Base-by-base conservation (phyloP, 495 filamentous ascomycete genomes). In the Penicillium lividum region DNA sequence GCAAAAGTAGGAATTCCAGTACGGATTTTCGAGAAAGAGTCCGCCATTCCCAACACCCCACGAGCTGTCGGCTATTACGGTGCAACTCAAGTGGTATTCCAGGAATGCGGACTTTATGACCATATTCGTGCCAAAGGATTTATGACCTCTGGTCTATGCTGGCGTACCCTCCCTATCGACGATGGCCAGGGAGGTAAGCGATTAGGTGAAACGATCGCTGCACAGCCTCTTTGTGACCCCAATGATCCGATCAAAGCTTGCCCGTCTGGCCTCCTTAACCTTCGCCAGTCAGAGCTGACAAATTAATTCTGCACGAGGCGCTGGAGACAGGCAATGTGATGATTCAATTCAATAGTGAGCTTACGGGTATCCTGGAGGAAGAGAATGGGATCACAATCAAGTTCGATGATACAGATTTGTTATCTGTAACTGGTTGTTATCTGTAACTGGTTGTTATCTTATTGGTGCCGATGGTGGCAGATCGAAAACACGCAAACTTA, bases 381-480 rank as follows among this genome's bases (percentile, higher is more conserved):
- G 44, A 47, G 4, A 22, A 13, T 4, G 28, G 10, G 8, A 22
- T 47, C 11, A 27, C 44, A 8, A 47, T 47, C 8, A 13, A 25
- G 11, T 25, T 47, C 22, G 11, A 47, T 6, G 8, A 47, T 9
- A 47, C 28, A 28, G 44, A 47, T 47, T 7, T 47, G 9, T 4
- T 7, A 1, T 3, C 44, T 13, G 18, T 28, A 4, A 13, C 44
- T 7, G 44, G 44, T 28, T 27, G 9, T 16, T 51, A 31, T 15
- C 3, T 51, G 18, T 28, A 4, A 13, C 44, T 7, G 44, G 44
- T 28, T 27, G 9, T 16, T 51, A 31, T 15, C 3, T 51, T 6
- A 28, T 51, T 51, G 48, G 48, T 3, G 48, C 48, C 13, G 30
- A 51, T 16, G 48, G 48, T 5, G 48, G 27, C 8, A 51, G n/a